A percentile compares a stretch with the other conserved stretches of the same genome.
Conservation (phyloP, 345 rosid genomes). For the Fremontodendron californicum region DNA sequence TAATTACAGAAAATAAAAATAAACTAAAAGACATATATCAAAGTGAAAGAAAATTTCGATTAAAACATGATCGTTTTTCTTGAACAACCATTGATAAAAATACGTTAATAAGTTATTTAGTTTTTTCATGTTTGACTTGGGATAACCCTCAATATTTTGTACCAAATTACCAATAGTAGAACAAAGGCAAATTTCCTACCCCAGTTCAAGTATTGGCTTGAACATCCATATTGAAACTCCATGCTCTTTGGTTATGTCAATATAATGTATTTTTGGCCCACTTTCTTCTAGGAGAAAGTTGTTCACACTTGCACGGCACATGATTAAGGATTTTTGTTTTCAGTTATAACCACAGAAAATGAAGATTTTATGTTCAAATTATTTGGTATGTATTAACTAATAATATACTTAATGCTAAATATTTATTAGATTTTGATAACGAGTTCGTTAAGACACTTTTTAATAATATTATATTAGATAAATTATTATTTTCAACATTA, state of each 20-base stretch:
- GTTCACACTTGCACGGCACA: not conserved
- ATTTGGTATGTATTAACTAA: not conserved
- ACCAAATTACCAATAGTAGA: not conserved
- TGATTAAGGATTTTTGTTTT: not conserved
- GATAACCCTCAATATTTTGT: too few species aligned
- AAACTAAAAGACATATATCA: too few species aligned
- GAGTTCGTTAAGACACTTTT: too few species aligned
- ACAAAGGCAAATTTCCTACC: not conserved
- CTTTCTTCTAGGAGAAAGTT: not conserved
- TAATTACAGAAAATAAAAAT: too few species aligned
- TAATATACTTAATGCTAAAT: not conserved
- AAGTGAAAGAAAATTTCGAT: too few species aligned
- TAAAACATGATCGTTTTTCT: too few species aligned
- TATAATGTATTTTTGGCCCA: not conserved
- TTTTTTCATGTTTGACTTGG: too few species aligned
- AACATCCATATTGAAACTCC: not conserved
- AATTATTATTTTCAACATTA: too few species aligned
- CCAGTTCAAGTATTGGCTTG: not conserved
- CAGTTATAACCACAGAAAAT: not conserved
- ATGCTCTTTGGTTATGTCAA: not conserved
- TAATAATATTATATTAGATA: too few species aligned
- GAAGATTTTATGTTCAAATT: not conserved
- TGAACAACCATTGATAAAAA: too few species aligned
- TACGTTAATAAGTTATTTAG: too few species aligned
- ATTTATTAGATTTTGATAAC: too few species aligned